Conservation (phyloP, 352 stramenopile genomes). For the Globisporangium radiosum region DNA sequence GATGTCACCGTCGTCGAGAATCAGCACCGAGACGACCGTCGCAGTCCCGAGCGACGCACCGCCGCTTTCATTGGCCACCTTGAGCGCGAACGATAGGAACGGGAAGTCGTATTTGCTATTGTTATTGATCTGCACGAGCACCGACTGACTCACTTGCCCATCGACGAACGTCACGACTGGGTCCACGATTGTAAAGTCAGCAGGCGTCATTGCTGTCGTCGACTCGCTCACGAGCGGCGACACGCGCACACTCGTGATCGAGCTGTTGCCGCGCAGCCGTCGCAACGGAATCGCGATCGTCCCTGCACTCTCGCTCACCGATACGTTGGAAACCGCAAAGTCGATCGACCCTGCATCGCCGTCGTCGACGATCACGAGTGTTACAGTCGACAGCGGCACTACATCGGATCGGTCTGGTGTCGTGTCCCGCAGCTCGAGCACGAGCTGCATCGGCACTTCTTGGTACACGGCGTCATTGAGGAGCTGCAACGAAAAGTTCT, state of each 20-base stretch:
- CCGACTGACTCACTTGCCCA: constrained; percentile 12
- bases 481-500: constrained; percentile 34
- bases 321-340: constrained; percentile 20
- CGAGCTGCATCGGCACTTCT: constrained; percentile 15
- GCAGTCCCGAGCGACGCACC: constrained; percentile 23
- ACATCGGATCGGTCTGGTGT: constrained; percentile 23
- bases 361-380: constrained; percentile 41
- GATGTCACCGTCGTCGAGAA: constrained; percentile 43
- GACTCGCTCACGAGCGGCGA: constrained; percentile 1
- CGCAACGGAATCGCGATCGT: constrained; percentile 23
- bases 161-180: constrained; percentile 33
- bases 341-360: constrained; percentile 46
- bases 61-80: constrained; percentile 20
- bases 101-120: constrained; percentile 45
- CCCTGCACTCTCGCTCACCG: constrained; percentile 20
- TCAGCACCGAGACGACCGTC: constrained; percentile 21
- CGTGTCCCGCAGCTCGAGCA: constrained; percentile 30
- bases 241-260: constrained; percentile 21
- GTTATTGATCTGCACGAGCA: constrained; percentile 31
- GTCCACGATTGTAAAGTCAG: constrained; percentile 25
- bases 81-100: constrained; percentile 35
- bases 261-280: constrained; percentile 27
- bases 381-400: constrained; percentile 12
- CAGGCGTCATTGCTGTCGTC: constrained; percentile 16
- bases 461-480: constrained; percentile 37